Conservation (phyloP, 2,329 filamentous ascomycete species). For the Chaetomiaceae sp. region DNA sequence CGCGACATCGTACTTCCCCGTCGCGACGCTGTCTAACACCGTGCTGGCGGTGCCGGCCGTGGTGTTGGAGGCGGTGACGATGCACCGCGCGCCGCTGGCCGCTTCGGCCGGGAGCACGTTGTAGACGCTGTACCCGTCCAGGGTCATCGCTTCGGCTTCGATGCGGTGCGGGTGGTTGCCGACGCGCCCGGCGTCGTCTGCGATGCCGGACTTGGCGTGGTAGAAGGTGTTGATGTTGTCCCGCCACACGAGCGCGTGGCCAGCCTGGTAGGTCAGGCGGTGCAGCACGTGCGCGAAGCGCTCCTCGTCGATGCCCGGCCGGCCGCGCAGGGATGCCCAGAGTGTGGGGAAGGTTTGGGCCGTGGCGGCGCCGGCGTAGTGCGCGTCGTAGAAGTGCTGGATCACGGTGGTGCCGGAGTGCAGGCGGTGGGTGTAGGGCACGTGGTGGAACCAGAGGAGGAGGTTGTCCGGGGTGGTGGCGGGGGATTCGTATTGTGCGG, state of each 20-base stretch:
- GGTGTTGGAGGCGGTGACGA: conserved; percentile 49
- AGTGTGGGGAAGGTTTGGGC: conserved; percentile 50
- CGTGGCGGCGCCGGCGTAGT: conserved; percentile 49
- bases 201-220: conserved; percentile 52
- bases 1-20: conserved; percentile 55
- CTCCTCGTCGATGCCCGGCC: conserved; percentile 47
- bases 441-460: conserved; percentile 69
- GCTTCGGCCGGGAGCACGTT: conserved; percentile 52
- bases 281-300: conserved; percentile 54
- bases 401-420: conserved; percentile 60
- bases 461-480: conserved; percentile 61
- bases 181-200: conserved; percentile 51
- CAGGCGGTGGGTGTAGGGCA: conserved; percentile 58
- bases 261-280: conserved; percentile 59
- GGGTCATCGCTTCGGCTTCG: conserved; percentile 60
- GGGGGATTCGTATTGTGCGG: conserved; percentile 51
- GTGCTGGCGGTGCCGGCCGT: conserved; percentile 45
- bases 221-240: conserved; percentile 63
- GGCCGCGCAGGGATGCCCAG: conserved; percentile 50
- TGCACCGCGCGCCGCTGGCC: conserved; percentile 48
- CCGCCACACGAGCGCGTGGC: conserved; percentile 64
- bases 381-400: conserved; percentile 48
- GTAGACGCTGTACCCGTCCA: conserved; percentile 51
- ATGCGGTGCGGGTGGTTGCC: conserved; percentile 58
- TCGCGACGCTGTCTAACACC: conserved; percentile 37